Percentiles rank a stretch among this genome's conserved stretches.
Evolutionary conservation across 1,139 yeast genomes (phyloP).

Genomic region (Candida sanyaensis): DNA sequence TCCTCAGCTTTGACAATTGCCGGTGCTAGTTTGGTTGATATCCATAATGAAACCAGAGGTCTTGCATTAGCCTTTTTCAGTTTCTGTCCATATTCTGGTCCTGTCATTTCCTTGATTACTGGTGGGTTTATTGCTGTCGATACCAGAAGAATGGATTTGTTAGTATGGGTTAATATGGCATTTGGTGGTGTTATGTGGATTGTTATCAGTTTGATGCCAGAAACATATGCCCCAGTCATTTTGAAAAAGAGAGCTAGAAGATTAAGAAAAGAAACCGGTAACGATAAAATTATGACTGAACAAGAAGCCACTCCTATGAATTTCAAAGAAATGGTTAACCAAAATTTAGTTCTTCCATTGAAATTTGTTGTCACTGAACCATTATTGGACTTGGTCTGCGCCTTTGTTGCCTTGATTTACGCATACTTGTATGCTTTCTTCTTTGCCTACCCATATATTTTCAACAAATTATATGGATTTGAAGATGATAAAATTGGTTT

Average conservation of each 20-base stretch:
- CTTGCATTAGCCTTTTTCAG: slow-evolving; percentile 89
- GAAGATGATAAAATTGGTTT: slow-evolving; percentile 73
- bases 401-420: slow-evolving; percentile 84
- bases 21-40: slow-evolving; percentile 89
- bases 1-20: slow-evolving; percentile 84
- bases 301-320: slow-evolving; percentile 80
- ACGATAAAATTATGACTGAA: slow-evolving; percentile 83
- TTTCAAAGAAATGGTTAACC: slow-evolving; percentile 60
- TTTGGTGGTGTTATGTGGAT: slow-evolving; percentile 86
- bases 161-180: slow-evolving; percentile 91
- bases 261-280: slow-evolving; percentile 79
- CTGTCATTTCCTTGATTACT: slow-evolving; percentile 87
- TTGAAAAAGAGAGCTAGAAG: slow-evolving; percentile 69
- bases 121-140: slow-evolving; percentile 82
- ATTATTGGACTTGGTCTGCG: slow-evolving; percentile 77
- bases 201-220: slow-evolving; percentile 64
- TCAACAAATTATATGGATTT: slow-evolving; percentile 63
- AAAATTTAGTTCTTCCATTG: slow-evolving; percentile 75
- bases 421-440: slow-evolving; percentile 87
- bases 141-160: slow-evolving; percentile 64
- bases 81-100: slow-evolving; percentile 92
- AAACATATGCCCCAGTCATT: slow-evolving; percentile 89
- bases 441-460: slow-evolving; percentile 84
- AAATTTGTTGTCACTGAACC: slow-evolving; percentile 78
- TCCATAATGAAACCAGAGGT: slow-evolving; percentile 80